Percentiles rank a stretch among this genome's conserved stretches.
These are phyloP conservation scores for Eutrema yunnanense DNA, from an alignment of 345 rosid species.

Conservation along the genomic window DNA sequence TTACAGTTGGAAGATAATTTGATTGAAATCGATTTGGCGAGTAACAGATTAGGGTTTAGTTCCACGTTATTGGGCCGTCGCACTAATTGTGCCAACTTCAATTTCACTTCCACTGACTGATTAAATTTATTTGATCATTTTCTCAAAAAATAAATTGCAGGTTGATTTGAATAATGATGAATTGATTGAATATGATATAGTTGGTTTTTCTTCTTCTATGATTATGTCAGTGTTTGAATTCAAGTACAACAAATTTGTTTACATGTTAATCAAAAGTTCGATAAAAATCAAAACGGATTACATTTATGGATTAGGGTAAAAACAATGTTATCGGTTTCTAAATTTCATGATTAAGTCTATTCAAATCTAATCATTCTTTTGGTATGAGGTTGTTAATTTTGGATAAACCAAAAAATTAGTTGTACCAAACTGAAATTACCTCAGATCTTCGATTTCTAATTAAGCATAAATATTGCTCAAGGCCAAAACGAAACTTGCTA, in stretches of 20 bases:
- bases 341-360: too few relatives aligned
- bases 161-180: not conserved
- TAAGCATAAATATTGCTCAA: too few relatives aligned
- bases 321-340: too few relatives aligned
- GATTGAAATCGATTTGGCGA: conserved; percentile 56
- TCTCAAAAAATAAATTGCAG: not conserved
- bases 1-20: conserved; percentile 48
- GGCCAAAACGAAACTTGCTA: too few relatives aligned
- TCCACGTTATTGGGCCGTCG: conserved; percentile 42
- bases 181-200: not conserved
- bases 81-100: conserved; percentile 63
- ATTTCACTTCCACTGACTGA: conserved; percentile 47
- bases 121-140: not conserved
- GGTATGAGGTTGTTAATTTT: too few relatives aligned
- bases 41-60: conserved; percentile 59
- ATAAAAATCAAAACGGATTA: too few relatives aligned
- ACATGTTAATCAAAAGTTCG: too few relatives aligned
- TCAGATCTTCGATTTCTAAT: too few relatives aligned
- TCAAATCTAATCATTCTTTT: too few relatives aligned
- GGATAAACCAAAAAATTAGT: too few relatives aligned
- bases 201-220: not conserved
- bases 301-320: too few relatives aligned
- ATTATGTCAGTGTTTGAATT: not conserved
- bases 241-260: not conserved
- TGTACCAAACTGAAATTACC: too few relatives aligned